Base-by-base conservation (phyloP, 495 filamentous ascomycete genomes). In the Bathelium albidoporum region DNA sequence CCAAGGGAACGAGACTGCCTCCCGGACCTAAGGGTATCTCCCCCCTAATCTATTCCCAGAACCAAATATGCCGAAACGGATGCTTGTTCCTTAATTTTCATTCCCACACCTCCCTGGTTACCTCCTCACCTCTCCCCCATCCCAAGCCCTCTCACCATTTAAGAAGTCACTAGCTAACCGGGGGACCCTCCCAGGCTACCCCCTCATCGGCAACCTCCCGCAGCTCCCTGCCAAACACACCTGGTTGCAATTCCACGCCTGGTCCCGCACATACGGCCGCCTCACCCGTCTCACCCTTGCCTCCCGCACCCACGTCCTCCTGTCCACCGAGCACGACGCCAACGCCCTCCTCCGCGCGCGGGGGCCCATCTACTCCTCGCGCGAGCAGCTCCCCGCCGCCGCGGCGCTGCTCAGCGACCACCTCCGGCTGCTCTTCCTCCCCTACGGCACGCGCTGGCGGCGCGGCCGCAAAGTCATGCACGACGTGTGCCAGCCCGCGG, bases 211-310 rank as follows among this genome's bases (percentile, higher is more conserved):
- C 5, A 39, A 39, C 34, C 34, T 39, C 14, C 34, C 34, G 5
- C 5, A 39, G 5, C 5, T 39, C 14, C 34, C 34, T 5, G 5
- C 14, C 34, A 39, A 39, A 14, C 34, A 39, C 44, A 66, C 68
- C 20, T 79, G 77, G 77, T 58, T 79, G 53, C 74, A 77, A 59
- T 77, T 79, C 66, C 69, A 71, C 20, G 66, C 72, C 49, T 79
- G 77, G 77, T 62, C 72, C 2, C 62, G 77, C 26, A 55, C 66
- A 53, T 78, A 77, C 67, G 77, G 77, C 22, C 74, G 73, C 7
- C 69, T 78, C 24, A 75, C 73, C 64, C 65, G 68, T 22, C 64
- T 71, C 9, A 70, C 71, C 45, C 69, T 78, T 41, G 59, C 64
- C 14, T 71, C 72, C 18, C 49, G 65, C 2, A 63, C 69, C 20